phyloP scores from a whole-genome alignment of 2,329 filamentous ascomycete genomes.

The Penicillium nordicum region DNA sequence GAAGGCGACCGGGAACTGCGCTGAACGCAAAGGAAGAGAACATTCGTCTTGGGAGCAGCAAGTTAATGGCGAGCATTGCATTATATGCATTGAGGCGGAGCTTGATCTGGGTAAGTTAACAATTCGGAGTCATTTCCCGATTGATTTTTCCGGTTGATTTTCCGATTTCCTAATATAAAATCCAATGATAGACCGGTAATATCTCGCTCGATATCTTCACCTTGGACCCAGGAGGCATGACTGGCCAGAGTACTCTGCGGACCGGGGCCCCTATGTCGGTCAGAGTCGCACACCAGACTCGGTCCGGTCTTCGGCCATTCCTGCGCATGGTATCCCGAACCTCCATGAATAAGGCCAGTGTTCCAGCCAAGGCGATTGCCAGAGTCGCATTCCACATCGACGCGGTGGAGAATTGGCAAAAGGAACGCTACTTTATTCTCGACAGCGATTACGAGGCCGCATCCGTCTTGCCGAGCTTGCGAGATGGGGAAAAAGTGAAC shows the following conservation, averaged over 20 bases:
- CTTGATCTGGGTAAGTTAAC: conserved; percentile 31
- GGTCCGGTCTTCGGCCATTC: conserved; percentile 33
- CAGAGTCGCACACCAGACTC: conserved; percentile 31
- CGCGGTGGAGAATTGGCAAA: conserved; percentile 28
- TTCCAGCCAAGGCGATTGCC: conserved; percentile 36
- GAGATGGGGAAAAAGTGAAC: conserved; percentile 29
- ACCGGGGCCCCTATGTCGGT: conserved; percentile 28
- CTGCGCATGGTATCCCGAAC: conserved; percentile 36
- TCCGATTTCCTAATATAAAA: conserved; percentile 4
- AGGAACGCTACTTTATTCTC: conserved; percentile 35
- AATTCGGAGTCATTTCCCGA: background rate
- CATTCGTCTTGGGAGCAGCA: conserved; percentile 35
- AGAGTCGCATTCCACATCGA: conserved; percentile 35
- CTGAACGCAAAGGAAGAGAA: conserved; percentile 31
- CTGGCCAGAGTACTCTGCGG: conserved; percentile 26
- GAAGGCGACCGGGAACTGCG: conserved; percentile 21
- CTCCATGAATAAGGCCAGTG: conserved; percentile 34
- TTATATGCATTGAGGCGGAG: conserved; percentile 39
- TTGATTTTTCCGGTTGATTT: background rate
- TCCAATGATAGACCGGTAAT: conserved; percentile 28
- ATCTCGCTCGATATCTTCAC: conserved; percentile 39
- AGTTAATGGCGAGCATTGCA: conserved; percentile 33
- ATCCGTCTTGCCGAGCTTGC: conserved; percentile 33
- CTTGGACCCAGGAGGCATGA: conserved; percentile 33
- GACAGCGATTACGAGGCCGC: conserved; percentile 36